These are phyloP conservation scores for Prinsepia uniflora DNA, from an alignment of 306 rosid species.

Conservation along the genomic window DNA sequence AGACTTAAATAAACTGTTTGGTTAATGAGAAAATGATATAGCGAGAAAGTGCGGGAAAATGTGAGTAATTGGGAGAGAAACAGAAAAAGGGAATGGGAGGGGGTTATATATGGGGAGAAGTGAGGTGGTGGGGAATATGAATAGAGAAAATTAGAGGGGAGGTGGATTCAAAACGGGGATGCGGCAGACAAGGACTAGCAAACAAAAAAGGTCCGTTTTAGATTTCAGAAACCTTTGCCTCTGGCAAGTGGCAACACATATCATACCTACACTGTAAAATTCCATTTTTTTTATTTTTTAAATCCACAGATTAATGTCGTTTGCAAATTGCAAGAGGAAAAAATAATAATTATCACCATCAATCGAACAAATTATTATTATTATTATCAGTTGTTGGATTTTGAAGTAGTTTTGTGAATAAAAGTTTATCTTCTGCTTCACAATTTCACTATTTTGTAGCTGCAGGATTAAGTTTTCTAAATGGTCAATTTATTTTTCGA, in stretches of 20 bases:
- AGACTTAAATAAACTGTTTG: background rate
- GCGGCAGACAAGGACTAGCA: slow-evolving; percentile 80
- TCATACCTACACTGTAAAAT: background rate
- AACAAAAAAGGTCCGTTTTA: slow-evolving; percentile 61
- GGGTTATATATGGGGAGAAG: slow-evolving; percentile 1
- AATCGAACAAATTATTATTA: too few species aligned
- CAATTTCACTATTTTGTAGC: too few species aligned
- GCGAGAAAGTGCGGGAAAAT: slow-evolving; percentile 11
- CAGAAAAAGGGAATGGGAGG: background rate
- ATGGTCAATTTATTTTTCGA: too few species aligned
- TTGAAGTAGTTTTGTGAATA: too few species aligned
- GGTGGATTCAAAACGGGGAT: slow-evolving; percentile 54
- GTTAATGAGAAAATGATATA: background rate
- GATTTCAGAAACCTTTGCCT: slow-evolving; percentile 36
- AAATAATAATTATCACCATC: too few species aligned
- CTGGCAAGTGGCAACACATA: background rate
- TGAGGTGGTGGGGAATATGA: slow-evolving; percentile 2
- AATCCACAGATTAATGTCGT: background rate
- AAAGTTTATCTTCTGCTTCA: too few species aligned
- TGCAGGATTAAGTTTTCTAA: too few species aligned
- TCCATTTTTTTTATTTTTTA: background rate
- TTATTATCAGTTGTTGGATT: too few species aligned
- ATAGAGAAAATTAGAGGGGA: background rate
- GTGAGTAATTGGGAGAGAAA: background rate
- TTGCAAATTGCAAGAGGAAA: background rate